Percentiles rank a stretch among this genome's conserved stretches.
Evolutionary conservation across 225 moss, liverwort and hornwort species (phyloP).

Genomic region (Climacium dendroides): DNA sequence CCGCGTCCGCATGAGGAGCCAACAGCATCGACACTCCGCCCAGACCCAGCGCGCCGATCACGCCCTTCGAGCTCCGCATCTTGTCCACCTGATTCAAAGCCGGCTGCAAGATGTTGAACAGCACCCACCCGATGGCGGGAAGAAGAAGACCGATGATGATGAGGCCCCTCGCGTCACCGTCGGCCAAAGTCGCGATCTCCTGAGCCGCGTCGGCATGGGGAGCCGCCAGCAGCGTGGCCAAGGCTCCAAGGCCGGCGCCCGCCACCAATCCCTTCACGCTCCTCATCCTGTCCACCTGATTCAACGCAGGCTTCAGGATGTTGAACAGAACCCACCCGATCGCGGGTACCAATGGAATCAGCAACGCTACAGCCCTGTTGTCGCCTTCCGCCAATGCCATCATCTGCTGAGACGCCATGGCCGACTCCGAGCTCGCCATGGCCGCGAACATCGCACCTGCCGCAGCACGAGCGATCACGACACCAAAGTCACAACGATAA

Average conservation of each 20-base stretch:
- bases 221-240: slow-evolving; percentile 36
- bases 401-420: slow-evolving; percentile 77
- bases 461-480: background rate
- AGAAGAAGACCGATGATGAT: slow-evolving; percentile 32
- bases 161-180: slow-evolving; percentile 23
- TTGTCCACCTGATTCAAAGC: slow-evolving; percentile 44
- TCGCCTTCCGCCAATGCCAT: slow-evolving; percentile 75
- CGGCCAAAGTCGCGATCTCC: slow-evolving; percentile 34
- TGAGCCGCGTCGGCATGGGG: slow-evolving; percentile 68
- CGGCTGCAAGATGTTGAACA: slow-evolving; percentile 51
- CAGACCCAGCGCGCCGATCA: slow-evolving; percentile 34
- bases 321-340: slow-evolving; percentile 95
- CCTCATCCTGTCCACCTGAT: slow-evolving; percentile 77
- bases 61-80: slow-evolving; percentile 15
- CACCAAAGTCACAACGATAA: background rate
- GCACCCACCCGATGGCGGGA: slow-evolving; percentile 48
- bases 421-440: slow-evolving; percentile 70
- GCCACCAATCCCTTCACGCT: slow-evolving; percentile 59
- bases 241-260: slow-evolving; percentile 56
- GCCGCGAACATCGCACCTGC: slow-evolving; percentile 85
- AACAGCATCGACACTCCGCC: slow-evolving; percentile 31
- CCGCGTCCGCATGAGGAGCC: slow-evolving; percentile 42
- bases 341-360: slow-evolving; percentile 79
- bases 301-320: slow-evolving; percentile 80
- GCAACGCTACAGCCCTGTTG: slow-evolving; percentile 41